Evolutionary conservation across 208 protist genomes (phyloP).

Genomic region (Leishmania amazonensis): DNA sequence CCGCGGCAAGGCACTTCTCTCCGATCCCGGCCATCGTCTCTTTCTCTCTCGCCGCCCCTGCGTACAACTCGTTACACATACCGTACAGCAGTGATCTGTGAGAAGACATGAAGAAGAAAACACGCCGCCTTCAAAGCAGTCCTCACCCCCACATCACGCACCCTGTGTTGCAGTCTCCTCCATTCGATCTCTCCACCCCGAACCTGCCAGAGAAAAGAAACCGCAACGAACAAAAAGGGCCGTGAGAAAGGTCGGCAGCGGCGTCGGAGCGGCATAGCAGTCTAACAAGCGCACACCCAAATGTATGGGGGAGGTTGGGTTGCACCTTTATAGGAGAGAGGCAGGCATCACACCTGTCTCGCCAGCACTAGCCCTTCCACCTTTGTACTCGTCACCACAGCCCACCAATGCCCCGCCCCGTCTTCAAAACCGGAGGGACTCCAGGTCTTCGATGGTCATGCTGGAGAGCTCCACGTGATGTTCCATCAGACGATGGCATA

Average conservation of each 20-base stretch:
- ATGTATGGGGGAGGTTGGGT: background rate
- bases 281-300: background rate
- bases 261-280: conserved; percentile 11
- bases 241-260: background rate
- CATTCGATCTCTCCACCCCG: background rate
- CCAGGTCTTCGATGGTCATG: conserved; percentile 78
- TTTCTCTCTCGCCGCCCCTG: background rate
- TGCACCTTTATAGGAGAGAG: background rate
- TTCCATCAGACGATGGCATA: conserved; percentile 60
- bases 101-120: background rate
- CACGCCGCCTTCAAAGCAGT: background rate
- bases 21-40: background rate
- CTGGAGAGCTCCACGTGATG: conserved; percentile 61
- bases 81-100: background rate
- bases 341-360: background rate
- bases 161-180: background rate
- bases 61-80: background rate
- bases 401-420: background rate
- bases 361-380: background rate
- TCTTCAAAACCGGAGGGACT: conserved; percentile 72
- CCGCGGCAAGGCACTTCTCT: background rate
- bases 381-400: background rate
- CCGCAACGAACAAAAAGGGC: background rate
- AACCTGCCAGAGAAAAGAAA: background rate
- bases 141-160: background rate